Percentiles rank a stretch among this genome's conserved stretches.
Evolutionary conservation across 2,329 filamentous ascomycete genomes (phyloP).

Genomic region (Davidsoniella australis): DNA sequence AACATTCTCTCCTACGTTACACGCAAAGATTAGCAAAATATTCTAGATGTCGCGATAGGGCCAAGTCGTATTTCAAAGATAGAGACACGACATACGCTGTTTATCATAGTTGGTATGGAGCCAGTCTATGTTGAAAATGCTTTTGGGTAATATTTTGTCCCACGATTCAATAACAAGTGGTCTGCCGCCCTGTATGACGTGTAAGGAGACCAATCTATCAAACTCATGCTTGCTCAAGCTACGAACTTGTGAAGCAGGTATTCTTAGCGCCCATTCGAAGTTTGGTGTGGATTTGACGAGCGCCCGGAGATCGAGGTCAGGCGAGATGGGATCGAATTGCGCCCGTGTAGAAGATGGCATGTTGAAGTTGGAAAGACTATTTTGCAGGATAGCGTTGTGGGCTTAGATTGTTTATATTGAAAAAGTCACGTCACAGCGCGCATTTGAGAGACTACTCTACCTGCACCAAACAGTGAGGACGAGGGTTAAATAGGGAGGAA

Average conservation of each 20-base stretch:
- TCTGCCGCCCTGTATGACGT: constrained; percentile 72
- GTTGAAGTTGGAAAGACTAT: constrained; percentile 16
- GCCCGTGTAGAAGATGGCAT: constrained; percentile 73
- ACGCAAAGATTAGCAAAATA: neutral
- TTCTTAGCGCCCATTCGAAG: constrained; percentile 71
- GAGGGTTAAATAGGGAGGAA: no score
- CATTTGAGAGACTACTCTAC: neutral
- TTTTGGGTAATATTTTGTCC: constrained; percentile 54
- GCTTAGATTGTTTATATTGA: neutral
- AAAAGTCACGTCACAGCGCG: neutral
- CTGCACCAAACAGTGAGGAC: neutral
- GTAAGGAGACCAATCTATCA: constrained; percentile 66
- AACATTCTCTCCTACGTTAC: constrained; percentile 54
- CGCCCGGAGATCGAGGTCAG: constrained; percentile 58
- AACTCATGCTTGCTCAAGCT: constrained; percentile 62
- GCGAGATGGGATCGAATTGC: constrained; percentile 80
- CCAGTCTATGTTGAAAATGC: constrained; percentile 69
- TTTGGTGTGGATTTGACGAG: constrained; percentile 67
- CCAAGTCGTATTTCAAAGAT: neutral
- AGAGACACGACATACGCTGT: constrained; percentile 42
- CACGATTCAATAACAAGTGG: constrained; percentile 87
- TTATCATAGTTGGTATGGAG: constrained; percentile 60
- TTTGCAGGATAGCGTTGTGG: neutral
- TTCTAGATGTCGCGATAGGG: no score
- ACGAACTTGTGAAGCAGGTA: constrained; percentile 63